These are phyloP conservation scores for Agroathelia rolfsii DNA, from an alignment of 1,284 basidiomycete genomes.

Conservation along the genomic window DNA sequence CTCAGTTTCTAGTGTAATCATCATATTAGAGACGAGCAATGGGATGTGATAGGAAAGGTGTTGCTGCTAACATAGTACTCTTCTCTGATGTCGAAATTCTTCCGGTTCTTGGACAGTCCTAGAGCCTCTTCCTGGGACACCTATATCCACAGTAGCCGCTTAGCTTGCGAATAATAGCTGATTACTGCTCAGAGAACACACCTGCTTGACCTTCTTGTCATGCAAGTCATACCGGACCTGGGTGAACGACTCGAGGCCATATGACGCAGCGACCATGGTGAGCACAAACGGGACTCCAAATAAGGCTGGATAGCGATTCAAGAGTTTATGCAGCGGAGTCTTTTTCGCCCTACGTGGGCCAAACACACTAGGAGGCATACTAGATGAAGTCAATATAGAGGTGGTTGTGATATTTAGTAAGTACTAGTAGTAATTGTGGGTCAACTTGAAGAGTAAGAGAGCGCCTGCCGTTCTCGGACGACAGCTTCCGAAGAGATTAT, in stretches of 20 bases:
- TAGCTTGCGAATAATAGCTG: neutral
- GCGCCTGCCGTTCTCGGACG: too few species aligned
- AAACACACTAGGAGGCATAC: too few species aligned
- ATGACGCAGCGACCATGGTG: slow-evolving; percentile 84
- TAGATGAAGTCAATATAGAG: too few species aligned
- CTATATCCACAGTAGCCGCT: too few species aligned
- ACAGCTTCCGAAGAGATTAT: too few species aligned
- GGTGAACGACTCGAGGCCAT: slow-evolving; percentile 75
- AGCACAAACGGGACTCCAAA: slow-evolving; percentile 87
- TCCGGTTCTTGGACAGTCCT: slow-evolving; percentile 68
- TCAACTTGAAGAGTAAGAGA: too few species aligned
- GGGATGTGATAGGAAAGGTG: slow-evolving; percentile 2
- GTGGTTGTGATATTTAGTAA: too few species aligned
- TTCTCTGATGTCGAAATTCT: slow-evolving; percentile 87
- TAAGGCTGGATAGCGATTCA: slow-evolving; percentile 51
- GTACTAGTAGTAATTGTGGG: too few species aligned
- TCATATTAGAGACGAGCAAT: slow-evolving; percentile 3
- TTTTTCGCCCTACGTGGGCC: too few species aligned
- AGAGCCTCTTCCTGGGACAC: slow-evolving; percentile 80
- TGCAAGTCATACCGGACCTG: slow-evolving; percentile 89
- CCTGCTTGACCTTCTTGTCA: slow-evolving; percentile 68
- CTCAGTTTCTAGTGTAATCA: slow-evolving; percentile 47
- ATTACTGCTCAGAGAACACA: slow-evolving; percentile 20
- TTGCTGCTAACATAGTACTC: slow-evolving; percentile 95
- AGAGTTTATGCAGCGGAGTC: slow-evolving; percentile 32